A percentile compares a stretch with the other conserved stretches of the same genome.
phyloP scores from a whole-genome alignment of 371 early-diverging fungal genomes.

The Aphelidium insulamus region DNA sequence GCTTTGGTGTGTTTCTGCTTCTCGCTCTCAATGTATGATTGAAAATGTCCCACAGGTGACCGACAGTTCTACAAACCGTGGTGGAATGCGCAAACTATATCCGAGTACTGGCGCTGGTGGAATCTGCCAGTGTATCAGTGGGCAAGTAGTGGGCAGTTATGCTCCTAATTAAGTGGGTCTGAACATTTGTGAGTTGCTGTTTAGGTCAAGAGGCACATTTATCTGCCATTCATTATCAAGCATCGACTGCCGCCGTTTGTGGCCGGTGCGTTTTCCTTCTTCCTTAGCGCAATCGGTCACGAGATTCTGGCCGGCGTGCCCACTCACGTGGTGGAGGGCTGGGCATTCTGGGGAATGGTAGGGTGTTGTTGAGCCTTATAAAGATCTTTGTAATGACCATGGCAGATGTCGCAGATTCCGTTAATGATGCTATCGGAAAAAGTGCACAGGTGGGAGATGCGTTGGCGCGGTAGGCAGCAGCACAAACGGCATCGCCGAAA shows the following conservation, averaged over 20 bases:
- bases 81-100: conserved; percentile 74
- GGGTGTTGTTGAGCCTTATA: too few species aligned
- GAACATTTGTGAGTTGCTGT: conserved; percentile 6
- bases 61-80: conserved; percentile 69
- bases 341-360: conserved; percentile 75
- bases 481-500: too few species aligned
- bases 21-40: neutral
- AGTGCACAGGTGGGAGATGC: neutral
- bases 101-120: conserved; percentile 75
- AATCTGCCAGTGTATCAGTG: conserved; percentile 67
- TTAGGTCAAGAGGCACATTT: conserved; percentile 67
- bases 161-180: neutral
- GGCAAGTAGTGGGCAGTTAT: too few species aligned
- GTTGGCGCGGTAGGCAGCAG: too few species aligned
- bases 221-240: conserved; percentile 34
- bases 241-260: conserved; percentile 16
- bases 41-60: conserved; percentile 29
- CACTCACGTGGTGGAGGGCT: conserved; percentile 47
- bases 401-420: conserved; percentile 74
- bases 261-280: conserved; percentile 43
- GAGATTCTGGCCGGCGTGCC: conserved; percentile 69
- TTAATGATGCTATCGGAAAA: conserved; percentile 21
- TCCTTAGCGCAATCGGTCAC: conserved; percentile 61
- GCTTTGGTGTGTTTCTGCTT: neutral
- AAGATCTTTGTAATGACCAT: too few species aligned